These are phyloP conservation scores for Gliomastix tumulicola DNA, from an alignment of 2,329 filamentous ascomycete genomes.

Conservation along the genomic window DNA sequence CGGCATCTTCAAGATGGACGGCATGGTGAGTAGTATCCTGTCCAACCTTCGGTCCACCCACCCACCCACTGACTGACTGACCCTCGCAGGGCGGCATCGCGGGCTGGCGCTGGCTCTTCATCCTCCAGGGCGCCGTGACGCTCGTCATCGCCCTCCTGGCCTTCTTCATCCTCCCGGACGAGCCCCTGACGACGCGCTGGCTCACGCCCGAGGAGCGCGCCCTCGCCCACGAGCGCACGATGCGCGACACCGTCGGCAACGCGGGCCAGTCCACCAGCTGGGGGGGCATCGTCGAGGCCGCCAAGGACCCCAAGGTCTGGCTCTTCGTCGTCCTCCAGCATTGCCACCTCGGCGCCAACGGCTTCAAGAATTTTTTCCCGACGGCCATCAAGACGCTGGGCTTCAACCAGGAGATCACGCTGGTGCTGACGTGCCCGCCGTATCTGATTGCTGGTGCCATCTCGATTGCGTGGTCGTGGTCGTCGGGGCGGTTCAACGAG, in stretches of 20 bases:
- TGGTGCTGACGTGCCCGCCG: slow-evolving; percentile 34
- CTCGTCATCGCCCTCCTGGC: slow-evolving; percentile 8
- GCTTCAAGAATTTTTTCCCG: slow-evolving; percentile 17
- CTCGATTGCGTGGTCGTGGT: slow-evolving; percentile 25
- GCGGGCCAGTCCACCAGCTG: slow-evolving; percentile 18
- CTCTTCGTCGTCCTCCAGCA: slow-evolving; percentile 39
- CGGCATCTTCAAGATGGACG: slow-evolving; percentile 22
- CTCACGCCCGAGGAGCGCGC: slow-evolving; percentile 32
- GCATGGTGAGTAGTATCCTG: slow-evolving; percentile 4
- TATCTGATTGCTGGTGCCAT: slow-evolving; percentile 29
- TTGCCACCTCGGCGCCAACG: slow-evolving; percentile 35
- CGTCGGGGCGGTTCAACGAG: slow-evolving; percentile 31
- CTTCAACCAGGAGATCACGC: slow-evolving; percentile 30
- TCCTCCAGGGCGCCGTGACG: slow-evolving; percentile 48
- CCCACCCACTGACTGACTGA: too few species aligned
- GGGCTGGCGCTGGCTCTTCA: slow-evolving; percentile 34
- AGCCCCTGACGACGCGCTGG: slow-evolving; percentile 29
- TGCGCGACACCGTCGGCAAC: slow-evolving; percentile 31
- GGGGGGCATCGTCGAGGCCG: slow-evolving; percentile 32
- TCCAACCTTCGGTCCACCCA: too few species aligned
- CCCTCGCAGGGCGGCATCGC: slow-evolving; percentile 16
- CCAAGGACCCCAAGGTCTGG: slow-evolving; percentile 34
- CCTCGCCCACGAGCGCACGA: slow-evolving; percentile 26
- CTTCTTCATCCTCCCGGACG: slow-evolving; percentile 16
- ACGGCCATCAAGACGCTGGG: slow-evolving; percentile 20